Base-by-base conservation (phyloP, 2,329 filamentous ascomycete genomes). In the Bisporella sp. region DNA sequence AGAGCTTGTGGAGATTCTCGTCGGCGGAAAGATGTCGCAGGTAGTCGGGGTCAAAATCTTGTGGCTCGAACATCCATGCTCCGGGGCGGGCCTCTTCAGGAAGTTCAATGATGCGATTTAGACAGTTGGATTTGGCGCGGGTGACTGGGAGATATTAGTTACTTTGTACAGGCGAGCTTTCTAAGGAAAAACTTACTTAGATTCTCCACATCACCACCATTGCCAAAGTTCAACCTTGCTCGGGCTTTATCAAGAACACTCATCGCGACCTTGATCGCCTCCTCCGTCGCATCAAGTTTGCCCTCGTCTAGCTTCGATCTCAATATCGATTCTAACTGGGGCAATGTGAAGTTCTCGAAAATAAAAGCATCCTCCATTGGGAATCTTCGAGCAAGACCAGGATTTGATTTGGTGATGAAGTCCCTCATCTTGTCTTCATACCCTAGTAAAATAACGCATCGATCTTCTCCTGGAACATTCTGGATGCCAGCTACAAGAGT, bases 401-500 rank as follows among this genome's bases (percentile, higher is more conserved):
- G 84, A 52, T 89, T 89, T 43, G 79, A 77, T 32, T 65, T 59
- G 21, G 81, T 60, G 37, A 81, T 70, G 4, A 60, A 52, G 40
- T 78, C 69, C 2, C 65, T 66, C 79, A 90, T 86, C 53, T 84
- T 71, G 0, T 83, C 77, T 40, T 78, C 74, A 65, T 90, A 90
- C 0, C 86, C 58, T 74, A 81, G 56, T 0, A 90, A 69, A 0
- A 90, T 69, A 0, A 90, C 81, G 53, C 84, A 89, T 2, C 84
- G 76, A 62, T 89, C 84, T 28, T 89, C 84, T 0, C 84, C 82
- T 0, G 83, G 78, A 0, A 75, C 75, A 53, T 77, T 83, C 54
- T 89, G 84, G 0, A 89, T 77, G 59, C 87, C 81, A 0, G 84
- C 54, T 9, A 90, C 86, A 11, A 90, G 80, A 0, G 85, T 89